Percentiles rank a stretch among this genome's conserved stretches.
These are phyloP conservation scores for Hsuehochloa calcarea DNA, from an alignment of 176 grass and related monocot species.

Conservation along the genomic window DNA sequence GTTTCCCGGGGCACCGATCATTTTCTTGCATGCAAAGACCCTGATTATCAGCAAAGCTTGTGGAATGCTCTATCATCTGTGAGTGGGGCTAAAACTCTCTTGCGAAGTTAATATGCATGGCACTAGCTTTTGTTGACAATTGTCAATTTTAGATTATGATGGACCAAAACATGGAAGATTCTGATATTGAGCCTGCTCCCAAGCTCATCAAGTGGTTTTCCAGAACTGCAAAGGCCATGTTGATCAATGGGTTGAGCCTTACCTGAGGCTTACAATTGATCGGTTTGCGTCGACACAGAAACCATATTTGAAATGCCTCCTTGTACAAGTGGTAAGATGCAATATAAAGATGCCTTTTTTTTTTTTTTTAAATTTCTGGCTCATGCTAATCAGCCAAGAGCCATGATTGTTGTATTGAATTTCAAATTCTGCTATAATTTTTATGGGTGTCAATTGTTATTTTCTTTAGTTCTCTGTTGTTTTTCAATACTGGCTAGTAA, in stretches of 20 bases:
- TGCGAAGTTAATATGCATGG: neutral
- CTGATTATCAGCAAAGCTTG: slow-evolving; percentile 85
- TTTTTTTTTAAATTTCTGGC: neutral
- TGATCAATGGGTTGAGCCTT: slow-evolving; percentile 82
- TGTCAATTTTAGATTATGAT: slow-evolving; percentile 60
- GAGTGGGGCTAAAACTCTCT: slow-evolving; percentile 16
- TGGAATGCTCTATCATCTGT: slow-evolving; percentile 77
- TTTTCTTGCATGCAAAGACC: slow-evolving; percentile 81
- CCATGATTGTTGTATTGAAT: neutral
- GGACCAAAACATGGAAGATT: slow-evolving; percentile 79
- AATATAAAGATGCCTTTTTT: neutral
- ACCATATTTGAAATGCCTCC: slow-evolving; percentile 77
- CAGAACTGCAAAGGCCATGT: slow-evolving; percentile 88
- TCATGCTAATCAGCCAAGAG: neutral
- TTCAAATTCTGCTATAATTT: neutral
- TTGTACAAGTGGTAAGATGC: slow-evolving; percentile 77
- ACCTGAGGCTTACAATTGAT: slow-evolving; percentile 68
- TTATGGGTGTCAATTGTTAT: neutral
- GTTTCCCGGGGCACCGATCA: slow-evolving; percentile 73
- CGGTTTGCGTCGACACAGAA: slow-evolving; percentile 58
- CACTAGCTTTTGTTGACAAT: slow-evolving; percentile 24
- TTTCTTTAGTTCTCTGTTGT: neutral
- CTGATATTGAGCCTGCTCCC: slow-evolving; percentile 83
- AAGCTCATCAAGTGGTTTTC: slow-evolving; percentile 90
- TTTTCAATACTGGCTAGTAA: neutral